Conservation (phyloP, 371 early-diverging fungal genomes). For the Massospora cicadina region DNA sequence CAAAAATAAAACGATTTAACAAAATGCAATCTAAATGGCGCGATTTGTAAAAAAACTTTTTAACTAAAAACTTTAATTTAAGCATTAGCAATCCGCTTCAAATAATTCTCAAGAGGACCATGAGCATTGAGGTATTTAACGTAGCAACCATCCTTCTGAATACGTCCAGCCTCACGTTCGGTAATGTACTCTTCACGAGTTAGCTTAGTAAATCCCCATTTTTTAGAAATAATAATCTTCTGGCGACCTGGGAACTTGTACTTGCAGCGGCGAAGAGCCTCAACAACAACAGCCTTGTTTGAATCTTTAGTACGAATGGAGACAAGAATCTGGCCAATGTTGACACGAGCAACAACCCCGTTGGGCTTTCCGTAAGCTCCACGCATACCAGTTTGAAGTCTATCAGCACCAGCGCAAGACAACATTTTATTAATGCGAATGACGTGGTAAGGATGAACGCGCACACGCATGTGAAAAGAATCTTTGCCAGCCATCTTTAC, state of each 20-base stretch:
- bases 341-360: constrained; percentile 97
- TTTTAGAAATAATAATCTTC: constrained; percentile 96
- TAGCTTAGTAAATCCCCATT: constrained; percentile 99
- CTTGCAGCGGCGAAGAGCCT: constrained; percentile 97
- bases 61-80: neutral
- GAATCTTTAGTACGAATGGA: constrained; percentile 96
- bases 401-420: constrained; percentile 99
- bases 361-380: constrained; percentile 99
- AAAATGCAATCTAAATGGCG: too few relatives aligned
- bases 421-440: constrained; percentile 99
- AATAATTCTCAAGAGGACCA: constrained; percentile 66
- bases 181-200: constrained; percentile 82
- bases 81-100: constrained; percentile 25
- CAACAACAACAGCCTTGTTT: constrained; percentile 89
- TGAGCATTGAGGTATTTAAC: constrained; percentile 89
- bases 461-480: constrained; percentile 98
- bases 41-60: too few relatives aligned
- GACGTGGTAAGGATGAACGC: constrained; percentile 99
- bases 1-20: too few relatives aligned
- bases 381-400: constrained; percentile 99
- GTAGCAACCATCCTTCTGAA: constrained; percentile 92
- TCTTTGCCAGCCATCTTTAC: constrained; percentile 98
- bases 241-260: constrained; percentile 99
- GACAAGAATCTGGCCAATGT: constrained; percentile 97
- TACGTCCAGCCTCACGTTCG: constrained; percentile 54